Base-by-base conservation (phyloP, 2,329 filamentous ascomycete genomes). In the Botrytis pseudocinerea region DNA sequence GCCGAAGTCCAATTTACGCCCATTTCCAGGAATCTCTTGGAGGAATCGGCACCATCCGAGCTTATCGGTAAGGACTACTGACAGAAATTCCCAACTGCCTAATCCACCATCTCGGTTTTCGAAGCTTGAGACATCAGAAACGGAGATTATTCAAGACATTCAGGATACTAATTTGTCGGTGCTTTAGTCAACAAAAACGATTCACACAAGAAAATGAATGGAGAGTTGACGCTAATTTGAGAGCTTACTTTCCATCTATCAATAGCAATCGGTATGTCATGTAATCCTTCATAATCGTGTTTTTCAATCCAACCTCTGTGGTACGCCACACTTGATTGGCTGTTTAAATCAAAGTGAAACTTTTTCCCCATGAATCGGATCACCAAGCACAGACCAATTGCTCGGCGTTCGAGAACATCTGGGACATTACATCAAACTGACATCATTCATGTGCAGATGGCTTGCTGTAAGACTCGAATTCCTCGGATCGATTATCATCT, bases 1-100 rank as follows among this genome's bases (percentile, higher is more conserved):
- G 92, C 81, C 91, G 94, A 79, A 98, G 95, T 82, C 97, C 97
- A 40, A 97, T 99, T 79, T 99, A 95, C 82, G 96, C 96, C 10
- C 97, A 99, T 82, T 99, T 99, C 85, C 96, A 99, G 81, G 97
- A 99, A 83, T 97, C 94, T 2, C 88, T 99, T 16, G 95, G 94
- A 75, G 96, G 96, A 61, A 92, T 98, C 80, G 93, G 93, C 74
- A 99, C 96, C 18, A 98, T 99, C 80, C 92, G 97, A 77, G 97
- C 96, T 51, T 99, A 97, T 85, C 89, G 92, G 70, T 68, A 72
- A 72, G 70, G n/a, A 59, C 12, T 25, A 16, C n/a, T 20, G 22
- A 35, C 22, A 59, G 40, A 44, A 20, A 8, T 35, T 40, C 32
- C 38, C 62, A 25, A 51, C 59, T 46, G 46, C 40, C 16, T 28